A percentile compares a stretch with the other conserved stretches of the same genome.
These are phyloP conservation scores for Metarhizium anisopliae DNA, from an alignment of 2,329 filamentous ascomycete genomes.

Conservation along the genomic window DNA sequence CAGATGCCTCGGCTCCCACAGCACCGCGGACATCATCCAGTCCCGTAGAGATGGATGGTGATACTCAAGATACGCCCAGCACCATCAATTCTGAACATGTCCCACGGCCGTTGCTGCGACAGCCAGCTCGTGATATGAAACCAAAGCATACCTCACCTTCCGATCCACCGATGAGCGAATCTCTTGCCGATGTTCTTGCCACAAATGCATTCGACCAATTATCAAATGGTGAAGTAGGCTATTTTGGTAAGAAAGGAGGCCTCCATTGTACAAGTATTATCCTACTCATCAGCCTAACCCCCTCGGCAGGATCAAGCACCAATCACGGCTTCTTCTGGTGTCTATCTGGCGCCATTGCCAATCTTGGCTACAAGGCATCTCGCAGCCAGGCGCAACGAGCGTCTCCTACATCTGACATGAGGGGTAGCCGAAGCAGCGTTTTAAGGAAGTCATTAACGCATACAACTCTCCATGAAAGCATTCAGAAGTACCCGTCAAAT, in stretches of 20 bases:
- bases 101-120: background rate
- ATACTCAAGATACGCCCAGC: background rate
- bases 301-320: background rate
- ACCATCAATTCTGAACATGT: background rate
- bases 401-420: background rate
- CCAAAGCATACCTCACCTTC: background rate
- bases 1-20: background rate
- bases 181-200: background rate
- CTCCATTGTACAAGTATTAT: background rate
- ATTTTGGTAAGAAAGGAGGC: background rate
- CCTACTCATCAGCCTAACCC: background rate
- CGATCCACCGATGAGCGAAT: background rate
- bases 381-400: background rate
- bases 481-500: background rate
- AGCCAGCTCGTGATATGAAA: background rate
- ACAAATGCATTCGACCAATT: background rate
- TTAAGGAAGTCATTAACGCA: background rate
- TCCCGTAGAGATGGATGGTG: background rate
- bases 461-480: background rate
- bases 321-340: background rate
- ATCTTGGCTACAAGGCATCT: background rate
- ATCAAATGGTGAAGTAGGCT: background rate
- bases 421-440: background rate
- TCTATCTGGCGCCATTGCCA: background rate
- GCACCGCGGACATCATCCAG: background rate